A percentile compares a stretch with the other conserved stretches of the same genome.
Evolutionary conservation across 1,139 yeast species (phyloP).

Genomic region (Kodamaea plutei): DNA sequence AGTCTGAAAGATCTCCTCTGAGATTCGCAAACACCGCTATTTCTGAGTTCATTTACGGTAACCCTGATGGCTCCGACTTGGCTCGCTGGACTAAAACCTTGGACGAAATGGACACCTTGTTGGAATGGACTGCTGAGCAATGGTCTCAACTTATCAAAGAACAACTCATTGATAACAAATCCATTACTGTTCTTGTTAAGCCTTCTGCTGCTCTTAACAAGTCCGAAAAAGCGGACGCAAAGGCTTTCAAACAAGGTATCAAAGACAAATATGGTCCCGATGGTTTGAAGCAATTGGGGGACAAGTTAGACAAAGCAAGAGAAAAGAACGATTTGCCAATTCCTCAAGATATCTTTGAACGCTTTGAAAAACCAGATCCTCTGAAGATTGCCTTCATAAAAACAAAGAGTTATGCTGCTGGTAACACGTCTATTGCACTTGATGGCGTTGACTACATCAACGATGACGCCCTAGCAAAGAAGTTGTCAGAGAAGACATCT

Average conservation of each 20-base stretch:
- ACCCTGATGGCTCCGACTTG: conserved; percentile 55
- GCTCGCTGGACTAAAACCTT: conserved; percentile 51
- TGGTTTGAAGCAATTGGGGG: conserved; percentile 53
- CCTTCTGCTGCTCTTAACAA: conserved; percentile 70
- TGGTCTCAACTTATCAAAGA: conserved; percentile 60
- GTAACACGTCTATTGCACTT: conserved; percentile 15
- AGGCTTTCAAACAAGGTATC: conserved; percentile 47
- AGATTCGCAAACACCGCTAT: conserved; percentile 66
- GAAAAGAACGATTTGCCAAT: conserved; percentile 66
- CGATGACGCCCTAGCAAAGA: conserved; percentile 24
- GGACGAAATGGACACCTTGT: conserved; percentile 56
- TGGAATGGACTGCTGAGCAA: conserved; percentile 57
- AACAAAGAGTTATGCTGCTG: conserved; percentile 59
- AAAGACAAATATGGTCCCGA: conserved; percentile 50
- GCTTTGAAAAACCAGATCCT: conserved; percentile 72
- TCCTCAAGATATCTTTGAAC: conserved; percentile 59
- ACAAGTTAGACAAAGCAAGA: conserved; percentile 58
- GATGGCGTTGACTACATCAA: conserved; percentile 14
- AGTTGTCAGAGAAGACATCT: conserved; percentile 23
- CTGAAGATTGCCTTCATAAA: conserved; percentile 67
- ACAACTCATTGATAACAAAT: conserved; percentile 59
- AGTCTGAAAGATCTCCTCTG: conserved; percentile 63
- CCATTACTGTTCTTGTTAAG: conserved; percentile 67
- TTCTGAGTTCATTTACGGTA: conserved; percentile 77
- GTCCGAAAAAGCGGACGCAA: conserved; percentile 47